Percentiles rank a stretch among this genome's conserved stretches.
phyloP scores from a whole-genome alignment of 106 monocot species.

The Phalaenopsis aphrodite region DNA sequence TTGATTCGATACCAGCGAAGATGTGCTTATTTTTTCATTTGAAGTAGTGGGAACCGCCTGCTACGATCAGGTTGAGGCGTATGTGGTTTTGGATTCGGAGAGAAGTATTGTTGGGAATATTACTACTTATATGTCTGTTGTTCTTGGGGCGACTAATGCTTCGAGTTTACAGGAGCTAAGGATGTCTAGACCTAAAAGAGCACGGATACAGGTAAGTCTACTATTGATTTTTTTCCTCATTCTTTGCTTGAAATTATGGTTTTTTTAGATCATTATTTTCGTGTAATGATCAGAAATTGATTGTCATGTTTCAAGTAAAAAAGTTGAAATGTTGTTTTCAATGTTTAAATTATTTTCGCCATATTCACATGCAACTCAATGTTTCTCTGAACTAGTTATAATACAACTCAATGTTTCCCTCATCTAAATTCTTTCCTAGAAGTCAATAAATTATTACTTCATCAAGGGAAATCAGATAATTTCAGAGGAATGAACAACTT shows the following conservation, averaged over 20 bases:
- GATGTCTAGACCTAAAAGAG: slow-evolving; percentile 55
- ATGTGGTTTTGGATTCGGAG: slow-evolving; percentile 71
- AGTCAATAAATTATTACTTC: too few species aligned
- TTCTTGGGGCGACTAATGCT: slow-evolving; percentile 73
- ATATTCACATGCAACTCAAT: too few species aligned
- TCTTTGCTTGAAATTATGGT: neutral
- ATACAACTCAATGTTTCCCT: too few species aligned
- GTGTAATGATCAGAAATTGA: too few species aligned
- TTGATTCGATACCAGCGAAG: slow-evolving; percentile 90
- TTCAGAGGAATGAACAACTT: too few species aligned
- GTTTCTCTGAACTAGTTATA: too few species aligned
- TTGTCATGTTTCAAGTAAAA: too few species aligned
- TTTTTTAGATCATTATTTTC: neutral
- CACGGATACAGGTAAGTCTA: slow-evolving; percentile 37
- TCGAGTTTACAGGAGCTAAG: slow-evolving; percentile 59
- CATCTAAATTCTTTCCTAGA: too few species aligned
- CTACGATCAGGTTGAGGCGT: slow-evolving; percentile 51
- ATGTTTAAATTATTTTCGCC: too few species aligned
- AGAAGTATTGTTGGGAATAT: slow-evolving; percentile 72
- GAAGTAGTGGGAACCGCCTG: slow-evolving; percentile 43
- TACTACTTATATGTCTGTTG: slow-evolving; percentile 78
- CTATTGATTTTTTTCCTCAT: neutral
- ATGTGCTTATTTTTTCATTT: slow-evolving; percentile 67
- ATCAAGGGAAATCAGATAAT: too few species aligned
- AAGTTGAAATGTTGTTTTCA: too few species aligned